These are phyloP conservation scores for Copromyces sp. DNA, from an alignment of 495 filamentous ascomycete species.

Conservation along the genomic window DNA sequence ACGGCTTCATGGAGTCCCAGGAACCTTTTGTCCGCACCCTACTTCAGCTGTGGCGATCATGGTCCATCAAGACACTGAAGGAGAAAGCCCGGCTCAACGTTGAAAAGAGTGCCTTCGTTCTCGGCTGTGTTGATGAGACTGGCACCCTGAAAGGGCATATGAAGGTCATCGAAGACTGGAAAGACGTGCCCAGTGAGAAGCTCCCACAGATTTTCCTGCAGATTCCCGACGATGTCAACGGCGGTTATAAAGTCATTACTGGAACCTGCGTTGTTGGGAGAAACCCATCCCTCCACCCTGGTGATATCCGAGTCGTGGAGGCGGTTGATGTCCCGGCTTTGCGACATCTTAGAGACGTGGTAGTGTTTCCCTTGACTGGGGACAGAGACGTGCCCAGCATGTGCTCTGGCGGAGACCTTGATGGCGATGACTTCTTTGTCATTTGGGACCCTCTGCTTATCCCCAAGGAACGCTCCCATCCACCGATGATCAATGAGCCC, in stretches of 20 bases:
- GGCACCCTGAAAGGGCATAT: slow-evolving; percentile 58
- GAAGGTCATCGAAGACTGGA: slow-evolving; percentile 11
- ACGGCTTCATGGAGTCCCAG: slow-evolving; percentile 62
- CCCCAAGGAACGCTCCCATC: slow-evolving; percentile 55
- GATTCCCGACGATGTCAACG: slow-evolving; percentile 40
- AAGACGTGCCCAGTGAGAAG: slow-evolving; percentile 28
- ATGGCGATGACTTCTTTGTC: slow-evolving; percentile 91
- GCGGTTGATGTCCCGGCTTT: slow-evolving; percentile 70
- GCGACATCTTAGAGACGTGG: slow-evolving; percentile 66
- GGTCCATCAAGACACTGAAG: slow-evolving; percentile 77
- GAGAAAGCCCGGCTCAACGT: slow-evolving; percentile 85
- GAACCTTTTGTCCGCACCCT: slow-evolving; percentile 80
- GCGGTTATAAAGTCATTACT: slow-evolving; percentile 53
- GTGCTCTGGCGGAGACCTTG: slow-evolving; percentile 93
- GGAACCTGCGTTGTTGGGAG: slow-evolving; percentile 78
- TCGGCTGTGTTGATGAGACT: slow-evolving; percentile 88
- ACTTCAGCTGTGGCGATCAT: slow-evolving; percentile 65
- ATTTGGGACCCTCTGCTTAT: slow-evolving; percentile 81
- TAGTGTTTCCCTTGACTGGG: slow-evolving; percentile 77
- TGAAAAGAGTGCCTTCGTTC: slow-evolving; percentile 70
- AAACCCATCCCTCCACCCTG: slow-evolving; percentile 91
- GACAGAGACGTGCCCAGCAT: slow-evolving; percentile 81
- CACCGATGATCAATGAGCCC: slow-evolving; percentile 51
- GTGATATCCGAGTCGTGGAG: slow-evolving; percentile 78
- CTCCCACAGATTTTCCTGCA: slow-evolving; percentile 89